phyloP scores from a whole-genome alignment of 1,284 basidiomycete genomes.

The Rhizoctonia solani region DNA sequence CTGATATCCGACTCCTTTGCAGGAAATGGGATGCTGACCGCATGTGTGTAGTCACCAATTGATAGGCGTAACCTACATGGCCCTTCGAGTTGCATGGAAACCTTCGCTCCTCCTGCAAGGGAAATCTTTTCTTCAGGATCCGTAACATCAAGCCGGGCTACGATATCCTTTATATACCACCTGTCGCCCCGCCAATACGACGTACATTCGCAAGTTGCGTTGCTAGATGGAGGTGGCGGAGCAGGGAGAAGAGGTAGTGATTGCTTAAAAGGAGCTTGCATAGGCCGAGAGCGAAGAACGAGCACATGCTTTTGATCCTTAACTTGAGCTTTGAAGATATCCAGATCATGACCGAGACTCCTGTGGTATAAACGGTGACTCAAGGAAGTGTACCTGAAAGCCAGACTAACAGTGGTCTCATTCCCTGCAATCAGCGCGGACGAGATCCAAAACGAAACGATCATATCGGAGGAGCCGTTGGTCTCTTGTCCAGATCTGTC shows the following conservation, averaged over 20 bases:
- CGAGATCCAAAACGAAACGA: conserved; percentile 20
- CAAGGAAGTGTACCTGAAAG: neutral
- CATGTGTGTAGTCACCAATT: conserved; percentile 43
- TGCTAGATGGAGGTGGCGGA: neutral
- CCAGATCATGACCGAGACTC: conserved; percentile 42
- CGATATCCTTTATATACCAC: conserved; percentile 39
- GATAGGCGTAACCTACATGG: conserved; percentile 46
- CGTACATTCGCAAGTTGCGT: no score
- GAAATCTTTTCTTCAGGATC: conserved; percentile 44
- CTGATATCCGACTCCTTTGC: conserved; percentile 47
- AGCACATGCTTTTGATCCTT: no score
- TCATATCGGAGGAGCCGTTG: conserved; percentile 8
- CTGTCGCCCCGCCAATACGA: neutral
- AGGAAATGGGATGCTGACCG: conserved; percentile 47
- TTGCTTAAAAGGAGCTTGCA: no score
- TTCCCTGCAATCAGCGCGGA: neutral
- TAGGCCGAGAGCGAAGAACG: no score
- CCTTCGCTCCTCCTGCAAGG: conserved; percentile 41
- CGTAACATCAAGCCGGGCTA: conserved; percentile 43
- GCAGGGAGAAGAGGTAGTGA: neutral
- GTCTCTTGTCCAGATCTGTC: neutral
- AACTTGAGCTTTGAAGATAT: no score
- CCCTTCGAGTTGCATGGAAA: conserved; percentile 44
- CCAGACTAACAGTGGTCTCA: neutral
- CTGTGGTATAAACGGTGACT: neutral